Base-by-base conservation (phyloP, 495 filamentous ascomycete genomes). In the Penicilliopsis zonata region DNA sequence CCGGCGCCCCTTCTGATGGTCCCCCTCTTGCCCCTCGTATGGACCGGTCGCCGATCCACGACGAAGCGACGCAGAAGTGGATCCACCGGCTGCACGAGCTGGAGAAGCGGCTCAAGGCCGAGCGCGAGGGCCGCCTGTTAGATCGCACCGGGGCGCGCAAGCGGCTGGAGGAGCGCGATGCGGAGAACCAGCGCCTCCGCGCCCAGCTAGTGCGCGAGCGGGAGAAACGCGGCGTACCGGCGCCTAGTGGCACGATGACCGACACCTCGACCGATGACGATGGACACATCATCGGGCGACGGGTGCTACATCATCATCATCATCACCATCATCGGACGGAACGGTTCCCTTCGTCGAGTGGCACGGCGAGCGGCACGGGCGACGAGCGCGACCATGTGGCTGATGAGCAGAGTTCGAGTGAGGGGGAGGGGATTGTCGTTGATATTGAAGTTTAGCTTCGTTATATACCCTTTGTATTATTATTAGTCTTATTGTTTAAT, bases 51-150 rank as follows among this genome's bases (percentile, higher is more conserved):
- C 40, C 55, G 2, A 55, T 54, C 30, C 44, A 57, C 21, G 43
- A 43, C 19, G 41, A 45, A 21, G 13, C 42, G 23, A 13, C 42
- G 30, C 78, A 90, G 35, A 74, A 79, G 45, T 96, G 83, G 84
- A 76, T 86, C 43, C 70, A 92, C 28, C 63, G 92, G 13, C 58
- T 98, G 12, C 70, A 80, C 31, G 86, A 95, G 42, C 53, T 96
- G 25, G 92, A 98, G 65, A 72, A 77, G 46, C 72, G 87, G 41
- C 65, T 98, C 17, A 94, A 94, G 46, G 76, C 78, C 13, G 90
- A 98, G 53, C 61, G 90, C 7, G 90, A 95, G 50, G 87, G 74
- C n/a, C 63, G 92, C 22, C 49, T 87, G 16, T 52, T 90, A 27
- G 90, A 98, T 59, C 74, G 88, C 13, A 76, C 63, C 17, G 84